phyloP scores from a whole-genome alignment of 805 yeast species.

The Candida palmyrensis region DNA sequence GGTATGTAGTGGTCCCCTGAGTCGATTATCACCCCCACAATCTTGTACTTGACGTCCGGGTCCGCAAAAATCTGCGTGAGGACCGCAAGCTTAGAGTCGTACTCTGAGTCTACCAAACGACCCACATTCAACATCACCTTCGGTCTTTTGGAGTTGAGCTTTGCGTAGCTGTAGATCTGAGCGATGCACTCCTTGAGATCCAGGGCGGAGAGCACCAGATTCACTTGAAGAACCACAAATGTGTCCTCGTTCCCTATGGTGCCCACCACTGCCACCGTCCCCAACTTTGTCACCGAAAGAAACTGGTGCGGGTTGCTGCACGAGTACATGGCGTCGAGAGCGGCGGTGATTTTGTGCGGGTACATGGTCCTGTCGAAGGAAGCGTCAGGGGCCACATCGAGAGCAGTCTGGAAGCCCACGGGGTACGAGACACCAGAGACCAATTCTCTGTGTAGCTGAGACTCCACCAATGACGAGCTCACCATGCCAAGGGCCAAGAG shows the following conservation, averaged over 20 bases:
- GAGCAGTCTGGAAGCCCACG: slow-evolving; percentile 38
- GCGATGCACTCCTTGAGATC: slow-evolving; percentile 12
- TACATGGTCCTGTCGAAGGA: slow-evolving; percentile 19
- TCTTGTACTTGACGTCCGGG: slow-evolving; percentile 9
- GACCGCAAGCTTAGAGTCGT: slow-evolving; percentile 9
- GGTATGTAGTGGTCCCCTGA: slow-evolving; percentile 33
- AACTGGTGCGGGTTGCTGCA: slow-evolving; percentile 42
- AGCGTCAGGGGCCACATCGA: slow-evolving; percentile 9
- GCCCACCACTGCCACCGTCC: slow-evolving; percentile 45
- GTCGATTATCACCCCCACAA: slow-evolving; percentile 35
- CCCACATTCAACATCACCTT: slow-evolving; percentile 28
- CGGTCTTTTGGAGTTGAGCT: slow-evolving; percentile 8
- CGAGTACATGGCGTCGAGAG: slow-evolving; percentile 43
- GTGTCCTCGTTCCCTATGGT: slow-evolving; percentile 49
- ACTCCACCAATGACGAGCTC: slow-evolving; percentile 39
- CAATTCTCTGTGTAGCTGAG: slow-evolving; percentile 47
- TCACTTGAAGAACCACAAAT: slow-evolving; percentile 34
- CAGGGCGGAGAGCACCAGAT: slow-evolving; percentile 7
- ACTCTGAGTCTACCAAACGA: slow-evolving; percentile 12
- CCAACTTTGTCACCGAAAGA: slow-evolving; percentile 42
- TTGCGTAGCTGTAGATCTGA: slow-evolving; percentile 13
- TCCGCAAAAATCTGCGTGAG: slow-evolving; percentile 12
- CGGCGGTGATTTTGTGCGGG: slow-evolving; percentile 27
- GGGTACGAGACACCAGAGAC: slow-evolving; percentile 48
- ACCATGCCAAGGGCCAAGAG: slow-evolving; percentile 41